Conservation (phyloP, 768 basidiomycete genomes). For the Punctularia strigosozonata region DNA sequence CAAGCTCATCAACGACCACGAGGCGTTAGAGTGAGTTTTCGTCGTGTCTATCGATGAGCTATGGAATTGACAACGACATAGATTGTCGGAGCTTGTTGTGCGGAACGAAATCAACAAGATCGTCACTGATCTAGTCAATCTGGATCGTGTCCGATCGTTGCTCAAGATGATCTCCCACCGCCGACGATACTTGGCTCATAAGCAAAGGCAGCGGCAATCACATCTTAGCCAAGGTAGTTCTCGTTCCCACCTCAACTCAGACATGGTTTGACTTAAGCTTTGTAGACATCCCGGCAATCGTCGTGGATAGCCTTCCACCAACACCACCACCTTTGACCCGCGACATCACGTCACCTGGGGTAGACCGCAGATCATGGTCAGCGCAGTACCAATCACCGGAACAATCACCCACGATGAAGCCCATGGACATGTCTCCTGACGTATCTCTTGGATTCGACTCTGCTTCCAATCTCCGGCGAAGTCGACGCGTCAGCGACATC, state of each 20-base stretch:
- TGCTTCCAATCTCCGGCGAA: constrained; percentile 39
- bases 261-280: constrained; percentile 1
- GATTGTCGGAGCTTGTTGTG: constrained; percentile 70
- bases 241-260: background rate
- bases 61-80: constrained; percentile 18
- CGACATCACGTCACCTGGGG: constrained; percentile 38
- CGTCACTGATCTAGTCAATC: constrained; percentile 73
- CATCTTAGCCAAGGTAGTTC: constrained; percentile 30
- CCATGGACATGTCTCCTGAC: constrained; percentile 29
- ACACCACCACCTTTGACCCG: constrained; percentile 40
- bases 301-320: constrained; percentile 47
- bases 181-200: constrained; percentile 46
- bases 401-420: constrained; percentile 25
- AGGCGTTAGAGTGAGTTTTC: constrained; percentile 69
- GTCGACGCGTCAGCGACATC: constrained; percentile 45
- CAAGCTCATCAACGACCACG: constrained; percentile 81
- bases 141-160: constrained; percentile 75
- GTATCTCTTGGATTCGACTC: constrained; percentile 34
- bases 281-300: constrained; percentile 57
- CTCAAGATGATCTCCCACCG: constrained; percentile 68
- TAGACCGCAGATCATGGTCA: too few relatives aligned
- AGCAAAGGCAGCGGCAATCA: constrained; percentile 28
- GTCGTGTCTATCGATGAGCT: constrained; percentile 1
- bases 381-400: constrained; percentile 3
- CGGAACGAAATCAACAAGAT: constrained; percentile 68